A percentile compares a stretch with the other conserved stretches of the same genome.
Conservation (phyloP, 1,284 basidiomycete genomes). For the Golubevia sp. region DNA sequence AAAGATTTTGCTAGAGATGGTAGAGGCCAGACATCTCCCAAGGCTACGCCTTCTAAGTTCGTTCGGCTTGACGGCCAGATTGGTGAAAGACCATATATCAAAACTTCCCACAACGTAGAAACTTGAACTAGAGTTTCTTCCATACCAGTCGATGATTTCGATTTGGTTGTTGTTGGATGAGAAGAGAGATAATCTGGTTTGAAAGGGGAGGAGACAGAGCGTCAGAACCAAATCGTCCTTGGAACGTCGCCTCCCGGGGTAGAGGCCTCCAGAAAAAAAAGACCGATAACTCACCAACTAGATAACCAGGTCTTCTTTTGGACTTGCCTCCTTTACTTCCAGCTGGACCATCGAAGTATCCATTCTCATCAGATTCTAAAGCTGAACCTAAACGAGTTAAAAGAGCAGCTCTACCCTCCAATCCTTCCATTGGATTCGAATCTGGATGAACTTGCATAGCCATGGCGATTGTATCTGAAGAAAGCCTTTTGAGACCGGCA, state of each 20-base stretch:
- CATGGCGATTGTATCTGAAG: constrained; percentile 69
- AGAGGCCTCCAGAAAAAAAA: constrained; percentile 71
- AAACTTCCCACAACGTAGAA: constrained; percentile 73
- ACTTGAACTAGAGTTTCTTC: constrained; percentile 15
- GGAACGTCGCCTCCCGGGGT: constrained; percentile 65
- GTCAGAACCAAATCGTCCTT: constrained; percentile 70
- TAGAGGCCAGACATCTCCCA: constrained; percentile 92
- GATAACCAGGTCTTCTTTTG: constrained; percentile 12
- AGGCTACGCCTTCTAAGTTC: constrained; percentile 69
- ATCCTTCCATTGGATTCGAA: constrained; percentile 83
- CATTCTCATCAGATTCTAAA: constrained; percentile 19
- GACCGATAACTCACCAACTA: constrained; percentile 61
- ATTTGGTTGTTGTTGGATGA: constrained; percentile 56
- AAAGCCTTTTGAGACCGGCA: constrained; percentile 72
- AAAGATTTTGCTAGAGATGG: constrained; percentile 64
- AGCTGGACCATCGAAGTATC: constrained; percentile 27
- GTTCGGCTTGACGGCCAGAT: constrained; percentile 86
- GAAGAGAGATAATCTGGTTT: constrained; percentile 71
- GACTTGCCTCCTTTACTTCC: neutral
- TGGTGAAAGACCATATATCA: constrained; percentile 79
- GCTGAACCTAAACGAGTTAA: constrained; percentile 31
- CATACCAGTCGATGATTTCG: constrained; percentile 63
- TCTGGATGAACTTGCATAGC: constrained; percentile 77
- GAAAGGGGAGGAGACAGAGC: constrained; percentile 2
- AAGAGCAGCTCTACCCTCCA: constrained; percentile 81